Base-by-base conservation (phyloP, 2,329 filamentous ascomycete genomes). In the Cladophialophora immunda region DNA sequence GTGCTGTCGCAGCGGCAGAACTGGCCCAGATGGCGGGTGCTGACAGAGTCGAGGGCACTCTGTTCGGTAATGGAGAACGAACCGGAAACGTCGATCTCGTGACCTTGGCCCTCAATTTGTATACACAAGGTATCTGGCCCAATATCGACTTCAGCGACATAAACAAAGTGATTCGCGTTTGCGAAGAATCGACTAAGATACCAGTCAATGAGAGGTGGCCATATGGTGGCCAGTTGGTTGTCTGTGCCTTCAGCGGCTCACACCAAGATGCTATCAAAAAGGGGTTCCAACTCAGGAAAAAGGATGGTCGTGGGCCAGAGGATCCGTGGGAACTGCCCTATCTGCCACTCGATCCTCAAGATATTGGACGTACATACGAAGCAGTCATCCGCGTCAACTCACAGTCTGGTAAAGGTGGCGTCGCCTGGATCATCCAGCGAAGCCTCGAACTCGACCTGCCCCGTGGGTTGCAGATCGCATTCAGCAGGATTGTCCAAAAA, bases 201-300 rank as follows among this genome's bases (percentile, higher is more conserved):
- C 93, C 94, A 6, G 88, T 97, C 4, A 94, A 97, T 76, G 90
- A 92, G 59, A 89, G 94, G 71, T 92, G 92, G 67, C 94, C 94
- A 0, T 98, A 98, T 75, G 94, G 92, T 60, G 94, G 94, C 30
- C 91, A 92, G 74, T 86, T 97, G 71, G 93, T 97, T n/a, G 91
- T 94, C 29, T 95, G 91, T 76, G 93, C 94, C 27, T 97, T 97
- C 81, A 93, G 89, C 71, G 94, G 94, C 62, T 93, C 90, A 29
- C 94, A 98, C 79, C 94, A 98, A 80, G 94, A 98, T 76, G 94
- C 94, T 60, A 97, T 97, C 83, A 96, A 96, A 81, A 97, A 97
- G 84, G 90, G 90, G 0, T 83, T 83, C 83, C 86, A 92, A 76
- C 76, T 84, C 47, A 90, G 94, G 66, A 86, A 93, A 76, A 80